Percentiles rank a stretch among this genome's conserved stretches.
Evolutionary conservation across 495 filamentous ascomycete genomes (phyloP).

Genomic region (Trichocladium antarcticum): DNA sequence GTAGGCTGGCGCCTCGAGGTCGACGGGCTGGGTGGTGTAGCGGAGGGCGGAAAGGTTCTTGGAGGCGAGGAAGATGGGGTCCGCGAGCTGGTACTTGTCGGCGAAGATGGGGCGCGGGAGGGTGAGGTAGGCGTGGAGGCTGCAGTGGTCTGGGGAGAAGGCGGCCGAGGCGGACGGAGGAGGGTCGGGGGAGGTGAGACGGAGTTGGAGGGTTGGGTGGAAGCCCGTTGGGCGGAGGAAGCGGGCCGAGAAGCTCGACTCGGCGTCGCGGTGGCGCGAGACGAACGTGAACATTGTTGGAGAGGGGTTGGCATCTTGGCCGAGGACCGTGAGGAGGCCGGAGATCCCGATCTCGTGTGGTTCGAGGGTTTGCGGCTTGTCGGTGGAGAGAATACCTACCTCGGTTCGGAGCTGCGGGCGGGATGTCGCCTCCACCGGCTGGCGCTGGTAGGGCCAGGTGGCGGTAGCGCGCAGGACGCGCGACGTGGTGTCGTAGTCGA

Average conservation of each 20-base stretch:
- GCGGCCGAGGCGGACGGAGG: constrained; percentile 12
- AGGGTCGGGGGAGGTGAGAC: constrained; percentile 31
- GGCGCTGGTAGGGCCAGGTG: constrained; percentile 42
- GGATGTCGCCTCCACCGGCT: constrained; percentile 31
- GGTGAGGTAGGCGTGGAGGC: constrained; percentile 72
- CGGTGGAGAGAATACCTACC: constrained; percentile 66
- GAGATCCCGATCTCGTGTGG: constrained; percentile 63
- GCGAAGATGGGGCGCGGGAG: constrained; percentile 76
- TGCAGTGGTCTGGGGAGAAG: constrained; percentile 41
- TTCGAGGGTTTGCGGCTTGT: constrained; percentile 48
- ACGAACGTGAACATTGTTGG: constrained; percentile 83
- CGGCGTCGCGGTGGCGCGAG: constrained; percentile 60
- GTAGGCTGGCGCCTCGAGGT: constrained; percentile 90
- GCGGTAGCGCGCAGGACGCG: constrained; percentile 51
- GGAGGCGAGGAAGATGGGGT: constrained; percentile 40
- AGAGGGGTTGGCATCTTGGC: constrained; percentile 53
- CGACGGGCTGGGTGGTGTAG: constrained; percentile 64
- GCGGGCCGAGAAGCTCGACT: constrained; percentile 35
- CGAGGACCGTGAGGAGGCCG: constrained; percentile 69
- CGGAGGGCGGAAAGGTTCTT: constrained; percentile 62
- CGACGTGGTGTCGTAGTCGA: constrained; percentile 66
- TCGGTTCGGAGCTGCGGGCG: constrained; percentile 44
- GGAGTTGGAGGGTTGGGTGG: constrained; percentile 69
- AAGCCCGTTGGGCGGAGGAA: constrained; percentile 69
- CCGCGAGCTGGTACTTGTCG: constrained; percentile 59